A percentile compares a stretch with the other conserved stretches of the same genome.
These are phyloP conservation scores for Phaeosphaeria sp. DNA, from an alignment of 2,329 filamentous ascomycete species.

Conservation along the genomic window DNA sequence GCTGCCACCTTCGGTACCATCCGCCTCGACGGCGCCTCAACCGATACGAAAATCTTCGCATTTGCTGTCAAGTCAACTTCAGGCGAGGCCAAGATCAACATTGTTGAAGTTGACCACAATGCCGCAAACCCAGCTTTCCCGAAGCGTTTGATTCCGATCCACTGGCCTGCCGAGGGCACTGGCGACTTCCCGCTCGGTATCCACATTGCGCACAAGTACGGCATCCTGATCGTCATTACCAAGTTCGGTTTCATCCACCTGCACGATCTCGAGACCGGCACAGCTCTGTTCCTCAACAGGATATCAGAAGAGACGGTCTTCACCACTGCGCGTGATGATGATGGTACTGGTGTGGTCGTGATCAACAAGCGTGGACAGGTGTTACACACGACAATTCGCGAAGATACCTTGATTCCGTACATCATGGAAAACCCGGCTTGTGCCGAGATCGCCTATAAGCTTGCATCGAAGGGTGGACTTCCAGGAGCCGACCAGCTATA, in stretches of 20 bases:
- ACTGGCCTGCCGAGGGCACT: conserved; percentile 92
- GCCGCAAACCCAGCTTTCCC: conserved; percentile 86
- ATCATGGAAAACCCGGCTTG: conserved; percentile 96
- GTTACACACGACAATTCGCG: conserved; percentile 90
- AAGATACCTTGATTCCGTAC: conserved; percentile 89
- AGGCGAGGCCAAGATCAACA: conserved; percentile 87
- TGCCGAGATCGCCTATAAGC: conserved; percentile 89
- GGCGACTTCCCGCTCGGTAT: conserved; percentile 99
- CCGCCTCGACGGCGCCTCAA: conserved; percentile 83
- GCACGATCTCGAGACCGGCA: conserved; percentile 94
- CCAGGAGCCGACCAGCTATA: conserved; percentile 95
- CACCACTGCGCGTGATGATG: conserved; percentile 83
- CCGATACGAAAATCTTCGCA: conserved; percentile 94
- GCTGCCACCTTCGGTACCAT: conserved; percentile 93
- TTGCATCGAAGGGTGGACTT: conserved; percentile 91
- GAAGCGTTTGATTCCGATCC: conserved; percentile 97
- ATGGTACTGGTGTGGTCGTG: conserved; percentile 86
- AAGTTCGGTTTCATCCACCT: conserved; percentile 99
- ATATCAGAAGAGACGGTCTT: conserved; percentile 99
- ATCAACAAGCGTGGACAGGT: conserved; percentile 99
- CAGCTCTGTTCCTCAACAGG: conserved; percentile 98
- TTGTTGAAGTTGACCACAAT: conserved; percentile 96
- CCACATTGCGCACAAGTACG: conserved; percentile 96
- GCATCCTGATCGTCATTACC: conserved; percentile 94
- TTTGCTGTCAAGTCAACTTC: conserved; percentile 91